Evolutionary conservation across 106 monocot species (phyloP).

Genomic region (Amphibolis antarctica): DNA sequence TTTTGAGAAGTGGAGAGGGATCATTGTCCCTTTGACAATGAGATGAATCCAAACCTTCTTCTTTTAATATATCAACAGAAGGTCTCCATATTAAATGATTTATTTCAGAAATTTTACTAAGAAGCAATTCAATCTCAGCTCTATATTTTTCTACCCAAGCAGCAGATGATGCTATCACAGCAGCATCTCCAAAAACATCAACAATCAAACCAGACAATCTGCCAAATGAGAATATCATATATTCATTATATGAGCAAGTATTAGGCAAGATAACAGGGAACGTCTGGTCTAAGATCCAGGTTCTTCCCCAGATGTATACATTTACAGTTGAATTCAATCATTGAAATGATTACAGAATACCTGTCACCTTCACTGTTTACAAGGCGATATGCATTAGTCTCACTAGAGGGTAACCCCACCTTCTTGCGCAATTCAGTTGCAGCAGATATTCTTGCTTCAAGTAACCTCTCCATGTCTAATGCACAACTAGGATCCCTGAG

Average conservation of each 20-base stretch:
- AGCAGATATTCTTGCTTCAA: conserved; percentile 70
- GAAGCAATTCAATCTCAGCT: conserved; percentile 44
- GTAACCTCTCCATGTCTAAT: conserved; percentile 69
- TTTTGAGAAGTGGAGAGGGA: conserved; percentile 18
- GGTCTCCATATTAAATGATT: conserved; percentile 74
- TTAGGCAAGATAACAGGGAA: too few species aligned
- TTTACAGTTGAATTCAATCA: too few species aligned
- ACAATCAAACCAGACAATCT: conserved; percentile 90
- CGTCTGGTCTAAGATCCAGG: too few species aligned
- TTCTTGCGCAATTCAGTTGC: conserved; percentile 56
- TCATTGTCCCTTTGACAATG: conserved; percentile 20
- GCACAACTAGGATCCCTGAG: conserved; percentile 58
- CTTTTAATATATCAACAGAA: conserved; percentile 80
- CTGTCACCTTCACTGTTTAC: conserved; percentile 97
- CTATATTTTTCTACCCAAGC: conserved; percentile 98
- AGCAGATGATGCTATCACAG: conserved; percentile 92
- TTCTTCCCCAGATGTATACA: too few species aligned
- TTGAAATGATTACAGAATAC: conserved; percentile 17
- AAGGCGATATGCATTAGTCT: conserved; percentile 79
- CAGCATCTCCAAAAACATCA: conserved; percentile 79
- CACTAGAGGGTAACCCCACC: conserved; percentile 61
- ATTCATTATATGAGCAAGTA: neutral
- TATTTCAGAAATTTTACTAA: conserved; percentile 33
- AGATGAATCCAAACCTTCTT: conserved; percentile 69
- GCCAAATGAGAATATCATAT: conserved; percentile 1